These are phyloP conservation scores for Ciborinia camelliae DNA, from an alignment of 2,329 filamentous ascomycete genomes.

Conservation along the genomic window DNA sequence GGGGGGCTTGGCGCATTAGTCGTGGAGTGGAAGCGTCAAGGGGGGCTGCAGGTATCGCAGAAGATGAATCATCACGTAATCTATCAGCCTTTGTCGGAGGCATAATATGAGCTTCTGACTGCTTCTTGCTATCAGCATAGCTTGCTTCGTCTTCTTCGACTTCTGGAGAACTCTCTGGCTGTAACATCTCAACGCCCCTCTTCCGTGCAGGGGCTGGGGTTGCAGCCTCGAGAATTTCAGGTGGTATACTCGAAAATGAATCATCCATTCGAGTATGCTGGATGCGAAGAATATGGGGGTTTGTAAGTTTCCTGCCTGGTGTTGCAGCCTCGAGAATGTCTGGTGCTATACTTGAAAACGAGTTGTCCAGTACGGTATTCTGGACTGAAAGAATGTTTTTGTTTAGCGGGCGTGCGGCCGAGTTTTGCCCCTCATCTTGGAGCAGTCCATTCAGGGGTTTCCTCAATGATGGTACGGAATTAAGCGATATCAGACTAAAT, in stretches of 20 bases:
- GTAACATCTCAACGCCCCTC: background rate
- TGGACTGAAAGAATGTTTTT: constrained; percentile 24
- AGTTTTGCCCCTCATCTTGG: constrained; percentile 24
- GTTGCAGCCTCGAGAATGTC: constrained; percentile 30
- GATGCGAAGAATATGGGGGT: constrained; percentile 24
- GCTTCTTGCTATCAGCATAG: background rate
- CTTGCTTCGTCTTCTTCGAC: background rate
- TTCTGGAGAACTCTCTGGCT: background rate
- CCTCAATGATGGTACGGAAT: constrained; percentile 49
- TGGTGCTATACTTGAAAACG: constrained; percentile 31
- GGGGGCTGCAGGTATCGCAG: constrained; percentile 24
- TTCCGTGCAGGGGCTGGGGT: constrained; percentile 27
- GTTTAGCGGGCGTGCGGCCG: constrained; percentile 18
- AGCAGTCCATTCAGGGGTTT: constrained; percentile 41
- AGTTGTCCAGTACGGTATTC: constrained; percentile 25
- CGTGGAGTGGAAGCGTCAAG: constrained; percentile 25
- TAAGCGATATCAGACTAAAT: constrained; percentile 55
- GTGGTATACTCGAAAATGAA: constrained; percentile 32
- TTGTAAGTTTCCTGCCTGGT: constrained; percentile 21
- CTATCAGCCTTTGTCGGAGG: constrained; percentile 10
- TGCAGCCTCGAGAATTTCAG: constrained; percentile 29
- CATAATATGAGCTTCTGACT: background rate
- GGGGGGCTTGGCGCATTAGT: constrained; percentile 21
- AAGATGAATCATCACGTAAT: constrained; percentile 32
- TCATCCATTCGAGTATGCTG: constrained; percentile 24